A percentile compares a stretch with the other conserved stretches of the same genome.
phyloP scores from a whole-genome alignment of 148 eudicot species.

The Cornus kousa region DNA sequence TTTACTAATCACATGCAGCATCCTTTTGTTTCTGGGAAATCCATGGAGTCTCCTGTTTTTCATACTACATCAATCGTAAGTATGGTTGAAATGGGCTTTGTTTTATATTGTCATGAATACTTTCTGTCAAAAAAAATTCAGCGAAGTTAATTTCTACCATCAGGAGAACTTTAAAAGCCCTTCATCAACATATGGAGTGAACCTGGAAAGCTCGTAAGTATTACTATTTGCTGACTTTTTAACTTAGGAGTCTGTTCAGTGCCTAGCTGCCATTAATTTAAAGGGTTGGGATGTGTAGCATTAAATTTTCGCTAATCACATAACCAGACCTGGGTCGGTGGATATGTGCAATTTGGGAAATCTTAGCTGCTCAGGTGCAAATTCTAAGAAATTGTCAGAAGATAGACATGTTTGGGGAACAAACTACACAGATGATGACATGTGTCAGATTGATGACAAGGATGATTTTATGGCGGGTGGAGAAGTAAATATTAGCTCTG shows the following conservation, averaged over 20 bases:
- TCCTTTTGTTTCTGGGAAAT: constrained; percentile 49
- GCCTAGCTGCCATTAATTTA: background rate
- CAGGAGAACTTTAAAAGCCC: constrained; percentile 28
- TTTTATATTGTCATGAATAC: background rate
- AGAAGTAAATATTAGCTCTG: constrained; percentile 11
- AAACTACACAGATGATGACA: constrained; percentile 33
- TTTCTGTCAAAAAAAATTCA: background rate
- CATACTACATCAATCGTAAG: constrained; percentile 31
- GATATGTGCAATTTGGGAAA: constrained; percentile 30
- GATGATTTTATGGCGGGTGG: constrained; percentile 28
- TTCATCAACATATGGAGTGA: constrained; percentile 14
- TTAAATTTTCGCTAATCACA: constrained; percentile 8
- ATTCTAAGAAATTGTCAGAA: constrained; percentile 17
- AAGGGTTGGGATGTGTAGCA: constrained; percentile 15
- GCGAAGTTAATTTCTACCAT: background rate
- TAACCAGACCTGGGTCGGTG: constrained; percentile 29
- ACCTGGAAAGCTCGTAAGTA: constrained; percentile 34
- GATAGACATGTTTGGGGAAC: constrained; percentile 18
- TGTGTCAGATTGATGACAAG: constrained; percentile 46
- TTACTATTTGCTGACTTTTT: background rate
- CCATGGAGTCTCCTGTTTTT: constrained; percentile 18
- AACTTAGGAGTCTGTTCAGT: background rate
- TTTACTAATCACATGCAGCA: constrained; percentile 31
- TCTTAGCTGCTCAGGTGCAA: constrained; percentile 22
- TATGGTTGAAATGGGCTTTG: background rate